Evolutionary conservation across 1,284 basidiomycete genomes (phyloP), one percentile per base, ranked within the genome.

Genomic region (Boletus semigastroideus): DNA sequence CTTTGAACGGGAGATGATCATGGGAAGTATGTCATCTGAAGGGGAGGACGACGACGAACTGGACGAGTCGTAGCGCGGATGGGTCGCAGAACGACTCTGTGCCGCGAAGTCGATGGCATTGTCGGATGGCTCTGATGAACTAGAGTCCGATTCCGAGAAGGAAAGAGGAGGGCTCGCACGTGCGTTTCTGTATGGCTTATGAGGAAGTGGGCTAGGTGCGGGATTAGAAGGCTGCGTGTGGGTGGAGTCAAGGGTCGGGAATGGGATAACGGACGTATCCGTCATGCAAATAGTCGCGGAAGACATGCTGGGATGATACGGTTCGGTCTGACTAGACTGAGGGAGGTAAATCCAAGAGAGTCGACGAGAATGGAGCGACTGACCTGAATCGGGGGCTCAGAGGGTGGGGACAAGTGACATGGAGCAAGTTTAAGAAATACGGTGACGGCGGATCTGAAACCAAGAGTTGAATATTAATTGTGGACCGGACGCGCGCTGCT

Each of bases 191-290:
- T 51, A 57, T 28, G 66, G 48, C 48, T 62, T 42, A 19, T 61
- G 57, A 28, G 63, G 56, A 42, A 86, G 76, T 49, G 83, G 77
- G 8, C 72, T 72, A 5, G 78, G 74, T 16, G 84, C 79, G 22
- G 71, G 67, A 67, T 83, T 85, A 40, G 80, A 71, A 8, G 51
- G 54, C 72, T 75, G 63, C 67, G 72, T 44, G 70, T 69, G 58
- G 71, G 69, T 43, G 17, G 61, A 38, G 14, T 48, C 54, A 20
- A 66, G 50, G 34, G 56, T 58, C 16, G 70, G 69, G 57, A 71
- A 69, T 41, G 75, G 71, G 54, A 71, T 64, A 20, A 68, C 52
- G 39, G 73, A 67, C 14, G 73, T 72, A 14, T 73, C 64, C 48
- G 74, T 72, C 46, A 56, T 37, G 56, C 66, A 70, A 42, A 58